Base-by-base conservation (phyloP, 2,329 filamentous ascomycete genomes). In the Cladosporium colombiae region DNA sequence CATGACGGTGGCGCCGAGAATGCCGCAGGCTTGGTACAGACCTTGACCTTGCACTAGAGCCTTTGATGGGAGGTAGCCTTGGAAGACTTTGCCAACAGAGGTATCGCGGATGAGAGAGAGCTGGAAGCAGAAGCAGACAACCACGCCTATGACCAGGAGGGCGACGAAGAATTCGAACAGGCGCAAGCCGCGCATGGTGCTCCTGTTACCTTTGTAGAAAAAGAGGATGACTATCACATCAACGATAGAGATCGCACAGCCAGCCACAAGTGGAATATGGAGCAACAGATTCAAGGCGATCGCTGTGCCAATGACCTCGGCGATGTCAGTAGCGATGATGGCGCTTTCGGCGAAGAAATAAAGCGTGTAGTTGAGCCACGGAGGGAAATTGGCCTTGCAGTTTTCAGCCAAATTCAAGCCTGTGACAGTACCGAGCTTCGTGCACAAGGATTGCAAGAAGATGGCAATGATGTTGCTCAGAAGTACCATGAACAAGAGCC, bases 1-100 rank as follows among this genome's bases (percentile, higher is more conserved):
- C 88, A 90, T 90, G 27, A 90, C 89, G 0, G 90, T 93, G 3
- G 90, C 90, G 1, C 90, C 90, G 0, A 93, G 81, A 65, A 93
- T 93, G 61, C 90, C 90, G 68, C 90, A 93, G 1, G 89, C 85
- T 76, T 91, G 88, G 74, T 90, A 91, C 0, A 89, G 73, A 57
- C 83, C 88, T 72, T 87, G 72, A 1, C 83, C 82, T 73, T 89
- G 78, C 1, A 89, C 78, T 1, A 91, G 75, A 3, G 84, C 81
- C 50, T 79, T 78, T 0, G 87, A 90, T 0, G 89, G 89, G 21
- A 91, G 74, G 70, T 88, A 91, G 21, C 89, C 89, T 40, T 77
- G 79, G 73, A 91, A 88, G 1, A 91, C 86, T 18, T 88, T 81
- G 1, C 85, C 85, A 0, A 85, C 79, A 5, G 79, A 79, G 0